Evolutionary conservation across 1,284 basidiomycete species (phyloP).

Genomic region (Pterulicium gracile): DNA sequence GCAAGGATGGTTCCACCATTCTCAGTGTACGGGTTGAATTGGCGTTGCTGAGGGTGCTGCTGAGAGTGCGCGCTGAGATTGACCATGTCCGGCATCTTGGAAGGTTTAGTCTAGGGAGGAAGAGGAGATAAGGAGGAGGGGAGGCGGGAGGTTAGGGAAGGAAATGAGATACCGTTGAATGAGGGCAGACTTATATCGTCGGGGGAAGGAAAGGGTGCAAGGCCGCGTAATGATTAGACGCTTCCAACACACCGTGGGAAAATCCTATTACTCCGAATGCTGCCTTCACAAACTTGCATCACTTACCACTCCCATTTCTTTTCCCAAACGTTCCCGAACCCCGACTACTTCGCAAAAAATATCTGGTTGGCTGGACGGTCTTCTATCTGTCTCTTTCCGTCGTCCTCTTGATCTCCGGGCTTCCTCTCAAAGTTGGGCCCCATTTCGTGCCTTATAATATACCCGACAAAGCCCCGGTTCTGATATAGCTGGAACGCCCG

Average conservation of each 20-base stretch:
- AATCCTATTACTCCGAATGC: not conserved
- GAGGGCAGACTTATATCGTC: slow-evolving; percentile 1
- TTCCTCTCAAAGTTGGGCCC: no score
- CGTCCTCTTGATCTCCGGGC: no score
- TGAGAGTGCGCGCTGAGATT: slow-evolving; percentile 14
- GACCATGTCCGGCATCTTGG: slow-evolving; percentile 23
- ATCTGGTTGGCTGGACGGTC: no score
- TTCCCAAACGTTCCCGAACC: no score
- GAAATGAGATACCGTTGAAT: not conserved
- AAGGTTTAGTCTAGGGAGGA: slow-evolving; percentile 6
- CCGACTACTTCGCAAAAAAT: no score
- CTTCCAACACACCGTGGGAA: not conserved
- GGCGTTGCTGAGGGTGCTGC: slow-evolving; percentile 39
- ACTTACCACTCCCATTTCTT: no score
- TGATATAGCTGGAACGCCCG: no score
- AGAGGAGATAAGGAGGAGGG: not conserved
- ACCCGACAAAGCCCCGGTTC: no score
- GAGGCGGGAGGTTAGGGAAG: not conserved
- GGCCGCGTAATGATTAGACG: slow-evolving; percentile 1
- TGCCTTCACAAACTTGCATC: no score
- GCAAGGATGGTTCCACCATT: slow-evolving; percentile 94
- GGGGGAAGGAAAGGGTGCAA: slow-evolving; percentile 1
- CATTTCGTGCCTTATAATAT: no score
- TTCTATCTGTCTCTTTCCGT: no score
- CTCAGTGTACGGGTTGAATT: slow-evolving; percentile 82